phyloP scores from a whole-genome alignment of 2,329 filamentous ascomycete species.

The Neopestalotiopsis clavispora region DNA sequence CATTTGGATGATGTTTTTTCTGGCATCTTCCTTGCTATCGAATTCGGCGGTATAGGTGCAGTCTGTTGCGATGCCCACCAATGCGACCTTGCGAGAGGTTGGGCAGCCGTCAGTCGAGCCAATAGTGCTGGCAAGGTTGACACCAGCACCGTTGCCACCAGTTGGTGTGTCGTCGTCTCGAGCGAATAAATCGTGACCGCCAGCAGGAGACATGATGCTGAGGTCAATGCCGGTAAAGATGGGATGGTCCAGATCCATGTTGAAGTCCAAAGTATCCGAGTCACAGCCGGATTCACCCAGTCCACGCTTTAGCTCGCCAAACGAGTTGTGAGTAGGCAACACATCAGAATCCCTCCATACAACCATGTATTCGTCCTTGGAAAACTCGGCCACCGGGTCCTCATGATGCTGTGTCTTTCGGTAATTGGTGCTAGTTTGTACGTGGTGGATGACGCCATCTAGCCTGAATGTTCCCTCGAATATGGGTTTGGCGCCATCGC shows the following conservation, averaged over 20 bases:
- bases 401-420: conserved; percentile 70
- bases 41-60: conserved; percentile 84
- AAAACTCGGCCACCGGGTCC: conserved; percentile 69
- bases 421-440: conserved; percentile 79
- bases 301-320: conserved; percentile 68
- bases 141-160: conserved; percentile 76
- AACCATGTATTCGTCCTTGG: conserved; percentile 77
- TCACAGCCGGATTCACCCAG: conserved; percentile 61
- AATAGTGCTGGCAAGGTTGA: conserved; percentile 79
- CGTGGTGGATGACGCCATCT: conserved; percentile 81
- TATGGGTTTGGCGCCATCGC: conserved; percentile 77
- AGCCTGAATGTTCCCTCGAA: conserved; percentile 92
- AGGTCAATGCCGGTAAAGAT: conserved; percentile 60
- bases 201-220: conserved; percentile 62
- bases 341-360: conserved; percentile 93
- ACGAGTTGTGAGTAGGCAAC: conserved; percentile 44
- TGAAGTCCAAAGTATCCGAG: conserved; percentile 81
- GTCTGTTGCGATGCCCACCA: conserved; percentile 91
- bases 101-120: conserved; percentile 86
- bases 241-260: conserved; percentile 73
- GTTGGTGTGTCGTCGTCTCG: conserved; percentile 72
- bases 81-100: conserved; percentile 84
- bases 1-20: conserved; percentile 77
- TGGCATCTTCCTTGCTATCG: conserved; percentile 65
- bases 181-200: conserved; percentile 72